Evolutionary conservation across 2,329 filamentous ascomycete genomes (phyloP).

Genomic region (Colletotrichum magnum): DNA sequence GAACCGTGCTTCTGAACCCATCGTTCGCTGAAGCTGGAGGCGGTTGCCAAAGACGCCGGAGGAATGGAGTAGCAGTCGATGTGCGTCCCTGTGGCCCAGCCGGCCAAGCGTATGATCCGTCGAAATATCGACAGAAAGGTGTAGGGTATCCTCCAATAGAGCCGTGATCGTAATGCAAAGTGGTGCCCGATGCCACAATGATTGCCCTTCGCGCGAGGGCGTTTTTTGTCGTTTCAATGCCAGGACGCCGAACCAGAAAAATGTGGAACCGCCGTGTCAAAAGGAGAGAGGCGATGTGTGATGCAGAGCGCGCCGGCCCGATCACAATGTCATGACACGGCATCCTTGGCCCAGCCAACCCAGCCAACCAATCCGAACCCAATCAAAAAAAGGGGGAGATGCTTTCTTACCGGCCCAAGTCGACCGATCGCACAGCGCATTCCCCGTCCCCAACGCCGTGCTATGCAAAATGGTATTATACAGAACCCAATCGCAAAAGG

Average conservation of each 20-base stretch:
- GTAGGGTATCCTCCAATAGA: slow-evolving; percentile 39
- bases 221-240: slow-evolving; percentile 35
- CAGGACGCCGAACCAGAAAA: slow-evolving; percentile 38
- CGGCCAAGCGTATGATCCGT: slow-evolving; percentile 12
- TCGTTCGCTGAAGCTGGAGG: not conserved
- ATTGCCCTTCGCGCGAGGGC: slow-evolving; percentile 40
- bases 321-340: slow-evolving; percentile 49
- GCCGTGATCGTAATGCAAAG: slow-evolving; percentile 39
- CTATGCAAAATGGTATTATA: slow-evolving; percentile 72
- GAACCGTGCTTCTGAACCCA: not conserved
- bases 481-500: slow-evolving; percentile 84
- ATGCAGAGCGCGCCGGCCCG: slow-evolving; percentile 51
- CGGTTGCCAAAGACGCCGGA: not conserved
- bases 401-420: slow-evolving; percentile 29
- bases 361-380: slow-evolving; percentile 25
- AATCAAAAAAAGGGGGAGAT: slow-evolving; percentile 26
- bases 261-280: slow-evolving; percentile 48
- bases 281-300: slow-evolving; percentile 41
- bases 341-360: slow-evolving; percentile 46
- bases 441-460: slow-evolving; percentile 61
- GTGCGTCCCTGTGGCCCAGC: slow-evolving; percentile 9
- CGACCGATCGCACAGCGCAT: slow-evolving; percentile 33
- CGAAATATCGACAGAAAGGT: slow-evolving; percentile 26
- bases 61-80: not conserved
- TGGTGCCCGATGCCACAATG: slow-evolving; percentile 38